Evolutionary conservation across 2,329 filamentous ascomycete species (phyloP), one percentile per base, ranked within the genome.

Genomic region (Epichloe festucae): DNA sequence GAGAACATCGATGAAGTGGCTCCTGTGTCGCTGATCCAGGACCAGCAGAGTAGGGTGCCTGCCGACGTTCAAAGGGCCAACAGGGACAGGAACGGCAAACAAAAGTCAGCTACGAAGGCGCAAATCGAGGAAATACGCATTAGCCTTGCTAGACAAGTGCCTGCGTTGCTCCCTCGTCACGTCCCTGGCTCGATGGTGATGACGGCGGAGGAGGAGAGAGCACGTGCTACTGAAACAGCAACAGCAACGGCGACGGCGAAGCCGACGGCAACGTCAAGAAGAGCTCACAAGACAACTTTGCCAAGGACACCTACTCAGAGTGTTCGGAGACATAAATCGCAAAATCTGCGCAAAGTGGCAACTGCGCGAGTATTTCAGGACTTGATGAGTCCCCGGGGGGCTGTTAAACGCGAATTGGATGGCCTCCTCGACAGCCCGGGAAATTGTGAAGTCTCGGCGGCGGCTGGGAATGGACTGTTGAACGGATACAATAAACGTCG

Each of bases 191-290:
- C 35, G 5, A 11, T 46, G 23, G 52, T 49, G 17, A n/a, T n/a
- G 31, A 50, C 52, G 42, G 40, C 46, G 3, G 46, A 43, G 17
- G 46, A 43, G 17, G 51, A 52, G 51, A 36, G 51, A 36, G 43
- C 23, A n/a, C 35, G 36, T 35, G 48, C 48, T 14, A 31, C 40
- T 7, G 31, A 19, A 49, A n/a, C 19, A n/a, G 21, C 40, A 49
- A n/a, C 23, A 6, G 23, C 23, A 23, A 23, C 23, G 6, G 14
- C 36, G 14, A 6, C 4, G 12, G 38, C 46, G 12, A 17, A 11
- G 36, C 10, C 46, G 6, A 48, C n/a, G 14, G 7, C 27, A 15
- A 15, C 46, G 15, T 21, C 36, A 27, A 31, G 12, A 21, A 43
- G 41, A 21, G 41, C 19, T 27, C 12, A 17, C 27, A 23, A 10